These are phyloP conservation scores for Amborella trichopoda DNA, from an alignment of 164 flowering plant genomes.

Conservation along the genomic window DNA sequence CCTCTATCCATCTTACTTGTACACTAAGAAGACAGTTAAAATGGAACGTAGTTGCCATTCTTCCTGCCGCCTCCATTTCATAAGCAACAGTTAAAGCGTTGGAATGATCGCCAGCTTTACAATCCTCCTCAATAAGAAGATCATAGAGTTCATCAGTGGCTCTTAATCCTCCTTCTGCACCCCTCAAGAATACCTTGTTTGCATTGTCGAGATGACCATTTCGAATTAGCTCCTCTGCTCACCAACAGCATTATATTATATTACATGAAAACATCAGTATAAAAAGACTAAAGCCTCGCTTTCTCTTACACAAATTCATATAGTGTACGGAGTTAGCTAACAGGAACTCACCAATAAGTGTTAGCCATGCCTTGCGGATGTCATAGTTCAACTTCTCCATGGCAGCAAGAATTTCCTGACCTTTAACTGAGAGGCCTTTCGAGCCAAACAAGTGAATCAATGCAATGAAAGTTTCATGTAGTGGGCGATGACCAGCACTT, in stretches of 20 bases:
- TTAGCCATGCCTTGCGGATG: slow-evolving; percentile 80
- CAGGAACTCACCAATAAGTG: slow-evolving; percentile 57
- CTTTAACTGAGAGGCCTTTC: slow-evolving; percentile 62
- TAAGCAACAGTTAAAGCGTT: slow-evolving; percentile 91
- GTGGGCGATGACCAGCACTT: slow-evolving; percentile 77
- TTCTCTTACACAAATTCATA: background rate
- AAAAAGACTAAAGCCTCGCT: too few species aligned
- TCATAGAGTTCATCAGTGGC: slow-evolving; percentile 89
- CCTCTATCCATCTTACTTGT: too few species aligned
- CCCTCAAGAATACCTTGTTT: slow-evolving; percentile 77
- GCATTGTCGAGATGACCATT: slow-evolving; percentile 64
- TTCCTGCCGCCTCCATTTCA: slow-evolving; percentile 97
- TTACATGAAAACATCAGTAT: background rate
- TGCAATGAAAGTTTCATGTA: slow-evolving; percentile 81
- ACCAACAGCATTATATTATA: slow-evolving; percentile 1
- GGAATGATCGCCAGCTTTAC: slow-evolving; percentile 91
- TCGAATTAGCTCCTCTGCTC: slow-evolving; percentile 75
- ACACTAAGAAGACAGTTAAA: slow-evolving; percentile 92
- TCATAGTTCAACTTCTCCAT: slow-evolving; percentile 85
- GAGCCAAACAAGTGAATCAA: slow-evolving; percentile 77
- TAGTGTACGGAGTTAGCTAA: background rate
- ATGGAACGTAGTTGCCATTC: slow-evolving; percentile 92
- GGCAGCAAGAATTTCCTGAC: slow-evolving; percentile 82
- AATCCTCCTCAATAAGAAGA: slow-evolving; percentile 75
- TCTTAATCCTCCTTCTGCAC: slow-evolving; percentile 75